Percentiles rank a stretch among this genome's conserved stretches.
These are phyloP conservation scores for Gnaphalium uliginosum DNA, from an alignment of 129 eudicot genomes.

Conservation along the genomic window DNA sequence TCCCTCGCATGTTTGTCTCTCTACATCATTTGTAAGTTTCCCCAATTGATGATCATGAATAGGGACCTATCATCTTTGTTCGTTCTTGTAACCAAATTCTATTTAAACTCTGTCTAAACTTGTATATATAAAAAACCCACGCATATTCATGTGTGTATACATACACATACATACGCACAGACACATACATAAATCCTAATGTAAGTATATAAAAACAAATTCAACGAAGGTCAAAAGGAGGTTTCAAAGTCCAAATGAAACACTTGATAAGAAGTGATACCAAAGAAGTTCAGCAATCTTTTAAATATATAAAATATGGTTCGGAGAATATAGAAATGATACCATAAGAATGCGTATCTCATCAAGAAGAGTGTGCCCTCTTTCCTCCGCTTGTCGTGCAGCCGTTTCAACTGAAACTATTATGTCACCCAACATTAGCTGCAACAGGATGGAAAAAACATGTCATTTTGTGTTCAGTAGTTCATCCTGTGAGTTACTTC, in stretches of 20 bases:
- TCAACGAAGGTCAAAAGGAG: conserved; percentile 1
- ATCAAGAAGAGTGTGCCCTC: conserved; percentile 89
- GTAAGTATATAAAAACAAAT: background rate
- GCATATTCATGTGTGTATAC: background rate
- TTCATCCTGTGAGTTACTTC: background rate
- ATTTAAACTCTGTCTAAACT: background rate
- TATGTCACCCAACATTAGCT: conserved; percentile 96
- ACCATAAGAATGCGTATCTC: conserved; percentile 94
- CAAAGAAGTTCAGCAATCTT: background rate
- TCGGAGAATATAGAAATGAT: conserved; percentile 29
- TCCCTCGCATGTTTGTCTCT: background rate
- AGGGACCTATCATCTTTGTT: background rate
- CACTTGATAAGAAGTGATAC: background rate
- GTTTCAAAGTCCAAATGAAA: background rate
- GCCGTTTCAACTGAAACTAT: conserved; percentile 93
- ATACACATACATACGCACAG: background rate
- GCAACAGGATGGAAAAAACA: conserved; percentile 37
- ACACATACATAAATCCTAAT: background rate
- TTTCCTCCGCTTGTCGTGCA: conserved; percentile 84
- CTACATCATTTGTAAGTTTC: background rate
- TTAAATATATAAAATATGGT: background rate
- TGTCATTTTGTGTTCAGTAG: conserved; percentile 27
- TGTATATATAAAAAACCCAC: background rate
- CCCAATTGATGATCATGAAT: background rate
- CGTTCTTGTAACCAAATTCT: background rate